phyloP scores from a whole-genome alignment of 2,329 filamentous ascomycete genomes.

The Xylaria hypoxylon region DNA sequence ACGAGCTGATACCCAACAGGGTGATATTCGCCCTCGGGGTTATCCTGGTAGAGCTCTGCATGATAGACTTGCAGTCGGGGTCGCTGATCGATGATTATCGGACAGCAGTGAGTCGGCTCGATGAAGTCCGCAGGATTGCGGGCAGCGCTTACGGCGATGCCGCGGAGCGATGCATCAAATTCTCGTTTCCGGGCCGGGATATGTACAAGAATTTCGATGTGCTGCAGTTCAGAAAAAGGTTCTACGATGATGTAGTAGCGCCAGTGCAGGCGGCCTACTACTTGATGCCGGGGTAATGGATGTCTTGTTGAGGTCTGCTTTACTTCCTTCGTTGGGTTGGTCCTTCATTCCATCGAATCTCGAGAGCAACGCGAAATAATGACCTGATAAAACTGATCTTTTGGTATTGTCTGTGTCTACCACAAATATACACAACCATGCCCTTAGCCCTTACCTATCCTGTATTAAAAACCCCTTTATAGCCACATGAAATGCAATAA shows the following conservation, averaged over 20 bases:
- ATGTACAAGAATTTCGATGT: conserved; percentile 19
- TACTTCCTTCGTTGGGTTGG: too few relatives aligned
- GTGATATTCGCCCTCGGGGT: conserved; percentile 25
- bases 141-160: conserved; percentile 18
- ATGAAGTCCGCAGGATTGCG: conserved; percentile 26
- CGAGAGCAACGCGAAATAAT: too few relatives aligned
- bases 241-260: conserved; percentile 22
- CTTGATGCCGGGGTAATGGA: conserved; percentile 23
- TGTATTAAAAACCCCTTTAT: too few relatives aligned
- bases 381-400: too few relatives aligned
- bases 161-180: conserved; percentile 21
- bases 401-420: too few relatives aligned
- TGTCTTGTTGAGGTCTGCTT: too few relatives aligned
- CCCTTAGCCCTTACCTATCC: too few relatives aligned
- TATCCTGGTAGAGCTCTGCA: conserved; percentile 13
- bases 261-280: conserved; percentile 25
- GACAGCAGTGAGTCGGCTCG: conserved; percentile 13
- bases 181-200: conserved; percentile 17
- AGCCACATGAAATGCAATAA: too few relatives aligned
- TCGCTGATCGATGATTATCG: conserved; percentile 18
- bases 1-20: conserved; percentile 20
- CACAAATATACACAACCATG: too few relatives aligned
- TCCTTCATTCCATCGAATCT: too few relatives aligned
- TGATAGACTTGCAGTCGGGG: conserved; percentile 1
- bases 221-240: conserved; percentile 16